Conservation (phyloP, 306 rosid genomes). For the Pterocarpus macrocarpus region DNA sequence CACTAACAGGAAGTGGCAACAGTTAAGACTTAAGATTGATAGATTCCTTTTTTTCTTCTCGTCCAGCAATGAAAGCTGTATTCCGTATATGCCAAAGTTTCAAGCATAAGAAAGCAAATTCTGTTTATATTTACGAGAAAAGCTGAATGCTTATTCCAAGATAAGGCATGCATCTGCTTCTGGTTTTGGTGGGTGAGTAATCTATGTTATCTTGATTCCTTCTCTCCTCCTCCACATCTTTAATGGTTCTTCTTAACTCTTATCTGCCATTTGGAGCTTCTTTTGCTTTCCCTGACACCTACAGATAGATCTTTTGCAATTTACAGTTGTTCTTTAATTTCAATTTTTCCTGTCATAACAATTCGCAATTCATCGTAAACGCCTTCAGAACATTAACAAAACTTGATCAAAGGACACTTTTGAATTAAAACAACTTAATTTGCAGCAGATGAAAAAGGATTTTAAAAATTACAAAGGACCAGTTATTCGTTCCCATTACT, state of each 20-base stretch:
- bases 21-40: not conserved
- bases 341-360: not conserved
- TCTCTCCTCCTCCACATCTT: conserved; percentile 24
- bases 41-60: not conserved
- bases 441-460: not conserved
- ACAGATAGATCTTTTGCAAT: not conserved
- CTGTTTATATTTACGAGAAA: not conserved
- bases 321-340: not conserved
- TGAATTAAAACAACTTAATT: no score
- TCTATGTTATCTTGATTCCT: conserved; percentile 18
- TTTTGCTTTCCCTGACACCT: not conserved
- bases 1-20: not conserved
- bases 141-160: conserved; percentile 20
- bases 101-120: not conserved
- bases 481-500: no score
- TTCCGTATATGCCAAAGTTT: not conserved
- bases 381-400: not conserved
- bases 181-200: not conserved
- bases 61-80: not conserved
- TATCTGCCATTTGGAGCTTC: not conserved
- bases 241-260: not conserved
- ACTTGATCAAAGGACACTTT: not conserved
- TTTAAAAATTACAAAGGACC: no score
- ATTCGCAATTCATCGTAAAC: not conserved
- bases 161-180: conserved; percentile 29